phyloP scores from a whole-genome alignment of 495 filamentous ascomycete genomes.

The Xylaria curta region DNA sequence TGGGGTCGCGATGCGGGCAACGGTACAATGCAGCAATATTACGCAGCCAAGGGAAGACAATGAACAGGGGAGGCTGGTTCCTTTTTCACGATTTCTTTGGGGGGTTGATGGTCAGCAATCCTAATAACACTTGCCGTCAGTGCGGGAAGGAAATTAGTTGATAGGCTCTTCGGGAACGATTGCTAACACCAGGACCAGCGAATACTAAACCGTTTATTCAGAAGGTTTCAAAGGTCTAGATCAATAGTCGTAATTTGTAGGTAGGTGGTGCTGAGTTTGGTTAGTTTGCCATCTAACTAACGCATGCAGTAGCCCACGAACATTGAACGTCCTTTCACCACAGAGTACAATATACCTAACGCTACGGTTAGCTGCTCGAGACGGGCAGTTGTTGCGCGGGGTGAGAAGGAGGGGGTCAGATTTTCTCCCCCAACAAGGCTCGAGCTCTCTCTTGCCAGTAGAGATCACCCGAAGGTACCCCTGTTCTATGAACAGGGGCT shows the following conservation, averaged over 20 bases:
- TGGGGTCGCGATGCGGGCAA: constrained; percentile 26
- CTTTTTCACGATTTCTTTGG: constrained; percentile 4
- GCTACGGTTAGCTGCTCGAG: constrained; percentile 7
- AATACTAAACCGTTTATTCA: background rate
- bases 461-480: constrained; percentile 23
- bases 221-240: background rate
- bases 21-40: constrained; percentile 29
- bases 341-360: background rate
- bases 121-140: background rate
- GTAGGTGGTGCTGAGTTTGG: background rate
- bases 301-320: background rate
- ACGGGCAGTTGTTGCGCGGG: constrained; percentile 9
- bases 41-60: constrained; percentile 27
- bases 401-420: constrained; percentile 12
- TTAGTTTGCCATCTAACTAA: background rate
- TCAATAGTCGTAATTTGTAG: background rate
- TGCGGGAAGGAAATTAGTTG: background rate
- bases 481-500: background rate
- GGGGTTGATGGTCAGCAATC: constrained; percentile 1
- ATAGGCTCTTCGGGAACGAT: background rate
- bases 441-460: background rate
- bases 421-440: constrained; percentile 8
- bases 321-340: background rate
- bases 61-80: constrained; percentile 1
- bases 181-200: background rate